A percentile compares a stretch with the other conserved stretches of the same genome.
These are phyloP conservation scores for Noccaea caerulescens DNA, from an alignment of 345 rosid genomes.

Conservation along the genomic window DNA sequence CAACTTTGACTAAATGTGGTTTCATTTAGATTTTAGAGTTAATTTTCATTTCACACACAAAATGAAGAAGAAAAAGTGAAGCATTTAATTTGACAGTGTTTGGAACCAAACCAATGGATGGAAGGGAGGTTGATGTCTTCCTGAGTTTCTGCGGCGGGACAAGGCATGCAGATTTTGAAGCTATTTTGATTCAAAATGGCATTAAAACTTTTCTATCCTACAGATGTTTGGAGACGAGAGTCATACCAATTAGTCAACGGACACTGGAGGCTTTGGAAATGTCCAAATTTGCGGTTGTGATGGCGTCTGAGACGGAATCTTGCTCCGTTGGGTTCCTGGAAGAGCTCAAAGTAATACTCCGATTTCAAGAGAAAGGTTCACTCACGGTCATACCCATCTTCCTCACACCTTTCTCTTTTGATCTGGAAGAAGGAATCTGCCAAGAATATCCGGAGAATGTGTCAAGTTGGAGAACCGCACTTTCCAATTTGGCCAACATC, in stretches of 20 bases:
- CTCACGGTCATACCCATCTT: conserved; percentile 24
- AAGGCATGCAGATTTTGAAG: not conserved
- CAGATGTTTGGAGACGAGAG: not conserved
- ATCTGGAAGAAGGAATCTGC: not conserved
- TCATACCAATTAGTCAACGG: not conserved
- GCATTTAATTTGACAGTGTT: not conserved
- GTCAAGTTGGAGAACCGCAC: conserved; percentile 12
- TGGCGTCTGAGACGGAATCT: not conserved
- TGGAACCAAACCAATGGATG: not conserved
- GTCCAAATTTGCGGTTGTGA: conserved; percentile 10
- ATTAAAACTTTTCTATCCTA: not conserved
- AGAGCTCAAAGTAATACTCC: conserved; percentile 7
- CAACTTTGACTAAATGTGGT: no score
- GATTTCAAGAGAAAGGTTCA: not conserved
- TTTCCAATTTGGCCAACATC: conserved; percentile 3
- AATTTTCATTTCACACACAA: no score
- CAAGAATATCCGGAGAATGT: not conserved
- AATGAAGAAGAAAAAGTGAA: no score
- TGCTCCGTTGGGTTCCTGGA: conserved; percentile 7
- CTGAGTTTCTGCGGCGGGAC: not conserved
- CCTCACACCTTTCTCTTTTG: not conserved
- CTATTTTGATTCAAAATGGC: not conserved
- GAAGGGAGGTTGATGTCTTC: conserved; percentile 8
- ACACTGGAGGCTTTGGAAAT: not conserved
- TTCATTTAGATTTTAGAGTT: no score